Base-by-base conservation (phyloP, 2,329 filamentous ascomycete species). In the Diaporthe citriasiana region DNA sequence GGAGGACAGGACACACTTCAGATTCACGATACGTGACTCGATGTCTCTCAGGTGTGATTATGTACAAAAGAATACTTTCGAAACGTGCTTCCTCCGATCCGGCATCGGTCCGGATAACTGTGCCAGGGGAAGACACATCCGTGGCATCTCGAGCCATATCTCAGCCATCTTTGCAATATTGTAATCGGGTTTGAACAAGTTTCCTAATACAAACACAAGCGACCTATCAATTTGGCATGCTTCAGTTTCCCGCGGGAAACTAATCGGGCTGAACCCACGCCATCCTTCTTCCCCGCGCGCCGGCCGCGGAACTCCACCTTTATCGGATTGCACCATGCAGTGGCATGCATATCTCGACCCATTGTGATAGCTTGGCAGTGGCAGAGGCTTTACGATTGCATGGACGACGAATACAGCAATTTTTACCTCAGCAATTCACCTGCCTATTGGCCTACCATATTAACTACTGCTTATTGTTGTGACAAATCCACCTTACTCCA, bases 401-500 rank as follows among this genome's bases (percentile, higher is more conserved):
- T 33, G 25, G 3, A 6, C 33, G 27, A 8, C 22, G 12, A 35
- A 19, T 12, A 27, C 30, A 51, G 15, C 9, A 22, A 27, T 59
- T 2, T n/a, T 33, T 15, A 15, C 40, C 25, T 30, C 25, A 22
- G 17, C 4, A 25, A 13, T 38, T 19, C 30, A 47, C 30, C 27
- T 35, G 10, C 3, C 7, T n/a, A 47, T 35, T 40, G 57, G 42
- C 27, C 6, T 42, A 33, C 13, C n/a, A 22, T 42, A 33, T 25
- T 50, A 22, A 8, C 15, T 42, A n/a, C 53, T 45, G 51, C n/a
- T 51, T 56, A 79, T 60, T 82, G 81, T 19, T 83, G 82, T 10
- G 82, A 83, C 17, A 82, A 78, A 42, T 81, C 80, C 1, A 84
- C 82, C 70, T 84, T 84, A 53, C 79, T 82, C 82, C 82, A 87